Evolutionary conservation across 1,284 basidiomycete species (phyloP).

Genomic region (Sporisorium iseilematis-ciliati): DNA sequence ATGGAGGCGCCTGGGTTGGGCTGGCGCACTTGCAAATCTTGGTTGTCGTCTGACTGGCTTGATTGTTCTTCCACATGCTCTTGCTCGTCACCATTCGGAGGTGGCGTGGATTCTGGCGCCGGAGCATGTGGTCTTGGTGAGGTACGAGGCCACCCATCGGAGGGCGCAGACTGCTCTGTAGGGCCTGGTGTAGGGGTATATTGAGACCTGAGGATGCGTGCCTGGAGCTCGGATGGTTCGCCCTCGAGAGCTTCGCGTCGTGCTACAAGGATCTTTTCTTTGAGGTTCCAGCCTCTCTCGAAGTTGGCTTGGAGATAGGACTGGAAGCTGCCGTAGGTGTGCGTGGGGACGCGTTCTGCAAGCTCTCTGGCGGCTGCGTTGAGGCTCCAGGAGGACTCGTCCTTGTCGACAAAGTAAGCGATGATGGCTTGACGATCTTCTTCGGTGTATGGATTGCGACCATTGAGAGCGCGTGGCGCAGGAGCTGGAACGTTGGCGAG

Average conservation of each 20-base stretch:
- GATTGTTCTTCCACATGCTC: neutral
- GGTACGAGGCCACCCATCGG: conserved; percentile 31
- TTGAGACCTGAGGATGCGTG: conserved; percentile 35
- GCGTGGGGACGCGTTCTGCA: conserved; percentile 28
- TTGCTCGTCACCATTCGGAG: neutral
- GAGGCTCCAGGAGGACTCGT: conserved; percentile 43
- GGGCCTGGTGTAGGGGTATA: conserved; percentile 31
- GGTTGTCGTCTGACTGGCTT: conserved; percentile 8
- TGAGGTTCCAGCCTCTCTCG: conserved; percentile 42
- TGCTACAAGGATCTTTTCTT: conserved; percentile 16
- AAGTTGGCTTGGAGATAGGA: conserved; percentile 52
- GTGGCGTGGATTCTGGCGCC: neutral
- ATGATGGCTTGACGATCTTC: conserved; percentile 40
- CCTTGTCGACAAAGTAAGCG: conserved; percentile 35
- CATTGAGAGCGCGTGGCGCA: conserved; percentile 10
- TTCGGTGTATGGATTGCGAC: conserved; percentile 44
- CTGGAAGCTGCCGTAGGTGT: conserved; percentile 52
- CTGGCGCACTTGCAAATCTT: conserved; percentile 29
- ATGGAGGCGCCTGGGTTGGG: conserved; percentile 20
- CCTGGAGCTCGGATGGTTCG: conserved; percentile 34
- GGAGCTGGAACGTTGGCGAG: conserved; percentile 3
- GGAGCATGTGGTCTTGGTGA: conserved; percentile 1
- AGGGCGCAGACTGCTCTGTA: conserved; percentile 32
- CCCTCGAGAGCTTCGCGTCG: conserved; percentile 22
- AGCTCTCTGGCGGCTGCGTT: conserved; percentile 47